Base-by-base conservation (phyloP, 164 flowering plant genomes). In the Aristolochia fimbriata region DNA sequence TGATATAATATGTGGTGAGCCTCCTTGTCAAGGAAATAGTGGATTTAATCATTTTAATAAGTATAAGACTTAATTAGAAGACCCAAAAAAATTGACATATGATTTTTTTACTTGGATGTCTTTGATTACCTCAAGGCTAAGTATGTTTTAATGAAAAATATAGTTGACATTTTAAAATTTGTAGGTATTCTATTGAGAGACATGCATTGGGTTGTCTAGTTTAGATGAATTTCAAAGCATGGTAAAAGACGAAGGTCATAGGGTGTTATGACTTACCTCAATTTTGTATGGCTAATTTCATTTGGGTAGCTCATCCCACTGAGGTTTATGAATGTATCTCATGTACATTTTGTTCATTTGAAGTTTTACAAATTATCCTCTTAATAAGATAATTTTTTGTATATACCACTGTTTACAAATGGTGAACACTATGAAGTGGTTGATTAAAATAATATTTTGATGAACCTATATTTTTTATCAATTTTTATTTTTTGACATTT, bases 61-160 rank as follows among this genome's bases (percentile, higher is more conserved):
- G 43, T 62, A 23, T 6, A 62, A 73, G 0, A 60, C 68, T 3
- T 97, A 96, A 0, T 43, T 93, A 2, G 70, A 71, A 3, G 99
- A 90, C 64, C 68, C 67, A 0, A 90, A 86, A 54, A 93, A 93
- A 50, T 68, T n/a, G n/a, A n/a, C n/a, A n/a, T n/a, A 73, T 0
- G 96, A 93, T 51, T 72, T 90, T 24, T 82, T 19, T 93, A 62
- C 53, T 86, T 93, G 94, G 85, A 90, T n/a, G 67, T n/a, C 86
- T 2, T 90, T 0, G 70, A 83, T 0, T 85, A 58, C 62, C 62
- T 90, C 8, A 83, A 77, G 70, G n/a, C n/a, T n/a, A n/a, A n/a
- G n/a, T n/a, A n/a, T n/a, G n/a, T 97, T 14, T 59, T 94, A 51
- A 94, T 94, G 99, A 96, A 94, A 63, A 88, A 94, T 67, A 97